Evolutionary conservation across 1,284 basidiomycete species (phyloP).

Genomic region (Melampsora larici-populina): DNA sequence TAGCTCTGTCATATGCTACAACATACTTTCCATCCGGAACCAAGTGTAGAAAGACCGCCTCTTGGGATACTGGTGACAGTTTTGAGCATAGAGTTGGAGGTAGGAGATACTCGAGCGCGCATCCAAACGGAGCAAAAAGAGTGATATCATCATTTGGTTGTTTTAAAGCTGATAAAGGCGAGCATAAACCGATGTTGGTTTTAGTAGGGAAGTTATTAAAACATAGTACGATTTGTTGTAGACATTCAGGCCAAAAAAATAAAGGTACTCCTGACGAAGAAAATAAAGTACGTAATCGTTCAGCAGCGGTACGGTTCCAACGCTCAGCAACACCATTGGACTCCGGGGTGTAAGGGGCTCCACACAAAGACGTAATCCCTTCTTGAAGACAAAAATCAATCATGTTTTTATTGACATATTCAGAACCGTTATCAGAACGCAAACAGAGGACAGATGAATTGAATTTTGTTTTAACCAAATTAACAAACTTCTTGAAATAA

Average conservation of each 20-base stretch:
- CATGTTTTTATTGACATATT: constrained; percentile 5
- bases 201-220: background rate
- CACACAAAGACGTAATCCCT: background rate
- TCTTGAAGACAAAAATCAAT: background rate
- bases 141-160: background rate
- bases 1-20: too few relatives aligned
- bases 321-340: background rate
- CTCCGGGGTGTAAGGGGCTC: constrained; percentile 11
- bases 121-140: background rate
- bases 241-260: background rate
- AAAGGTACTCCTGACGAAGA: background rate
- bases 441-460: background rate
- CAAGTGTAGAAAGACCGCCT: background rate
- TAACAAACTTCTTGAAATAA: constrained; percentile 51
- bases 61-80: background rate
- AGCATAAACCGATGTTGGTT: background rate
- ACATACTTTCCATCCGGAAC: background rate
- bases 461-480: background rate
- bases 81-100: background rate
- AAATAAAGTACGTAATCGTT: background rate
- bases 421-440: background rate
- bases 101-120: too few relatives aligned
- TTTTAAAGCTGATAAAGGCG: background rate
- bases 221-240: background rate
- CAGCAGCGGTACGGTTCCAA: background rate